Evolutionary conservation across 352 stramenopile genomes (phyloP).

Genomic region (Pythium sp.): DNA sequence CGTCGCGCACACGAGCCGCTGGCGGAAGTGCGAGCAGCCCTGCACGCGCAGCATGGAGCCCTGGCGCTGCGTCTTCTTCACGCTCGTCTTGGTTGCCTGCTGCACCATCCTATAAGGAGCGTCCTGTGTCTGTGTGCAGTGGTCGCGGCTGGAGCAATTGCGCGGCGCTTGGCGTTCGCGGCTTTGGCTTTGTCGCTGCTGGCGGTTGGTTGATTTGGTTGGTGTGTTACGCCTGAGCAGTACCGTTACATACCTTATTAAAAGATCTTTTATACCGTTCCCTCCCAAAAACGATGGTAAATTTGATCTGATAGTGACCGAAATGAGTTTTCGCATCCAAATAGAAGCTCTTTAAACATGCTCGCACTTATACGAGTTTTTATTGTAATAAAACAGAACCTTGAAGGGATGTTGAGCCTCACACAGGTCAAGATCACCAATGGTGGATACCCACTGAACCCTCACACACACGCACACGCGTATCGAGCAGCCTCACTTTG

Average conservation of each 20-base stretch:
- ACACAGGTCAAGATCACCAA: background rate
- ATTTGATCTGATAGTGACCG: too few relatives aligned
- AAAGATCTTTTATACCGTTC: background rate
- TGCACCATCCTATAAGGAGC: conserved; percentile 13
- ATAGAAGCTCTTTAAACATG: too few relatives aligned
- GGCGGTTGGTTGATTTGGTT: conserved; percentile 1
- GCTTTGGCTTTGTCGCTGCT: background rate
- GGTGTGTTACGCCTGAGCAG: background rate
- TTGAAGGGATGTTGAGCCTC: background rate
- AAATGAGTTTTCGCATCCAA: too few relatives aligned
- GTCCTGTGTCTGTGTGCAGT: background rate
- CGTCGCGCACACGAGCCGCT: conserved; percentile 91
- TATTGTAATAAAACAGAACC: background rate
- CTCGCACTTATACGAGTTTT: too few relatives aligned
- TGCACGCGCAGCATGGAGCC: conserved; percentile 56
- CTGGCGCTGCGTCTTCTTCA: conserved; percentile 36
- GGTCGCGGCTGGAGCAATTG: background rate
- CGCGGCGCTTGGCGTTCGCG: conserved; percentile 4
- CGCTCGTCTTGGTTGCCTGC: conserved; percentile 19
- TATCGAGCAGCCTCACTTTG: background rate
- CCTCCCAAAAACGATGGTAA: background rate
- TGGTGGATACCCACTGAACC: background rate
- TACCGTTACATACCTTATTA: background rate
- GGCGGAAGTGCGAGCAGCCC: conserved; percentile 92
- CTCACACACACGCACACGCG: background rate